Conservation (phyloP, 2,329 filamentous ascomycete genomes). For the Samsoniella hepiali region DNA sequence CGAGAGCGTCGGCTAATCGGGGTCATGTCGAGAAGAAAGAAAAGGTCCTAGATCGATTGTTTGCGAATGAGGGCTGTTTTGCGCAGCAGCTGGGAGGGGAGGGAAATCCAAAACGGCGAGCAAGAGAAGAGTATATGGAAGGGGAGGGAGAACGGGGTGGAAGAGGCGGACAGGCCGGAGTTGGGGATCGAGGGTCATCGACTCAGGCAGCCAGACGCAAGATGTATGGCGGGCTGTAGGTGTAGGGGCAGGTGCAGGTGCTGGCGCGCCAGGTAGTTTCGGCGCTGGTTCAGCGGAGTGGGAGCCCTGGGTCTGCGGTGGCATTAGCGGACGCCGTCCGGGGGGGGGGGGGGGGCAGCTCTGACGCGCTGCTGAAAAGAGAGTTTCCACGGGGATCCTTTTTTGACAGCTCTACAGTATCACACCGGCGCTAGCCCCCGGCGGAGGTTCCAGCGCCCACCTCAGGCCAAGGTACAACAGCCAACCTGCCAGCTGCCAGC, state of each 20-base stretch:
- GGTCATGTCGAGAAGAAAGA: background rate
- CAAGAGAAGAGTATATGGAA: background rate
- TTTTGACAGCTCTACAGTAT: background rate
- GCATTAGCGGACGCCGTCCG: background rate
- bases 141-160: background rate
- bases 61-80: background rate
- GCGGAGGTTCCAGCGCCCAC: no score
- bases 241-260: background rate
- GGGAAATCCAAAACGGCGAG: background rate
- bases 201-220: background rate
- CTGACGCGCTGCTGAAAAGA: background rate
- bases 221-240: no score
- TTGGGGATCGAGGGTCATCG: background rate
- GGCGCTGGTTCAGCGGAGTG: no score
- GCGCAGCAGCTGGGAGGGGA: background rate
- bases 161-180: constrained; percentile 6
- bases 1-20: background rate
- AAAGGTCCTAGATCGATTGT: background rate
- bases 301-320: background rate
- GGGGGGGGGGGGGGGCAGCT: background rate
- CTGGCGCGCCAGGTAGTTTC: background rate
- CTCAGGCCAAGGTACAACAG: no score
- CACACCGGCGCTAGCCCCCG: no score
- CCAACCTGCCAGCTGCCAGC: no score
- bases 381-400: background rate